Evolutionary conservation across 2,329 filamentous ascomycete species (phyloP).

Genomic region (Biscogniauxia marginata): DNA sequence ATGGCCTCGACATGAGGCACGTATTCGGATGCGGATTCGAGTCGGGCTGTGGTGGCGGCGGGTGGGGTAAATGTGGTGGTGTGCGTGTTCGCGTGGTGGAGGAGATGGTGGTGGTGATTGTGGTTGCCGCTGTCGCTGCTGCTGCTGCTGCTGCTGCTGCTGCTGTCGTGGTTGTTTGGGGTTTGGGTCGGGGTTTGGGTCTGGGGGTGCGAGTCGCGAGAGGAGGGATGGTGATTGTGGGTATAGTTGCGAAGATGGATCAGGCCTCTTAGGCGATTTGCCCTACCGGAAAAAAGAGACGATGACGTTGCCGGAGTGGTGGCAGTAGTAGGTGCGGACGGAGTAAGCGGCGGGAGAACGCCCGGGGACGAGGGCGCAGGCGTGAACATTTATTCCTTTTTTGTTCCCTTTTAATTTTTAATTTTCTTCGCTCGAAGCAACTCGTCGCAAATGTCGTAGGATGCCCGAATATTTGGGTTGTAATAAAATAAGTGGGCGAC

Average conservation of each 20-base stretch:
- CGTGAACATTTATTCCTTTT: conserved; percentile 34
- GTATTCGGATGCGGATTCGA: conserved; percentile 7
- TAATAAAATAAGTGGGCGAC: neutral
- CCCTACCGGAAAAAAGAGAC: conserved; percentile 10
- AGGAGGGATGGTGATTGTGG: conserved; percentile 15
- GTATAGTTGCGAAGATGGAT: conserved; percentile 29
- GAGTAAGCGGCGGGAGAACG: conserved; percentile 28
- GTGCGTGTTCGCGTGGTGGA: conserved; percentile 24
- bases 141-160: neutral
- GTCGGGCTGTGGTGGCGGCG: conserved; percentile 16
- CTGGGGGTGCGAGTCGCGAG: conserved; percentile 15
- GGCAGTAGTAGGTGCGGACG: conserved; percentile 23
- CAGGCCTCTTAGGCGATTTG: conserved; percentile 28
- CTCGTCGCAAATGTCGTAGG: neutral
- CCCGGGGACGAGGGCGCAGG: conserved; percentile 29
- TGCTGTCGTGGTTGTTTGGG: conserved; percentile 17
- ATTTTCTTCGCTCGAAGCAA: neutral
- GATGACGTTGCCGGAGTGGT: conserved; percentile 18
- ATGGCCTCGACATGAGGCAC: conserved; percentile 8
- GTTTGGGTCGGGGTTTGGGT: conserved; percentile 9
- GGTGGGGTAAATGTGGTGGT: too few species aligned
- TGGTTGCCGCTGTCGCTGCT: neutral
- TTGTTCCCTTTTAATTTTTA: conserved; percentile 5
- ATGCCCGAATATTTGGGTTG: neutral
- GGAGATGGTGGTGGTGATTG: conserved; percentile 16